Evolutionary conservation across 2,329 filamentous ascomycete species (phyloP).

Genomic region (Dissoconium aciculare): DNA sequence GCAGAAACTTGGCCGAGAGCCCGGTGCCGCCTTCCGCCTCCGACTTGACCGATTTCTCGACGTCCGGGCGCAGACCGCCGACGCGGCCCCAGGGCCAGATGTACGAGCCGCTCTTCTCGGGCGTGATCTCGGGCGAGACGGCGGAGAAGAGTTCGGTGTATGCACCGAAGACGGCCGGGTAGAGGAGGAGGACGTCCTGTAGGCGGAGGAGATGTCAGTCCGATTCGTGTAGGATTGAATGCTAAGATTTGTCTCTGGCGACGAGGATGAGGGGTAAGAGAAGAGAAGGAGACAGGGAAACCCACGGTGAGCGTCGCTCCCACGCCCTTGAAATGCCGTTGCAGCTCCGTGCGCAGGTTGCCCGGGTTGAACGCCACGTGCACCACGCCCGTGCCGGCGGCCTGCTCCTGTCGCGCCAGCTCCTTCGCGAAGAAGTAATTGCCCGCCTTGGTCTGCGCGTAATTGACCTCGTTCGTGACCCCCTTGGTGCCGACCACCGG

Average conservation of each 20-base stretch:
- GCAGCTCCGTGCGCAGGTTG: constrained; percentile 19
- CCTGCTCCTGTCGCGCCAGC: constrained; percentile 7
- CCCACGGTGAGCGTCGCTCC: too few species aligned
- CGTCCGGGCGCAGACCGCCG: background rate
- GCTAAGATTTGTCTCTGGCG: too few species aligned
- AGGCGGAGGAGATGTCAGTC: too few species aligned
- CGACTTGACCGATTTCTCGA: too few species aligned
- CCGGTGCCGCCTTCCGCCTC: too few species aligned
- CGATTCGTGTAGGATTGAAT: too few species aligned
- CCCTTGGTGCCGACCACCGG: constrained; percentile 8
- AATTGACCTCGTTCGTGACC: constrained; percentile 10
- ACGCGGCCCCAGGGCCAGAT: constrained; percentile 4
- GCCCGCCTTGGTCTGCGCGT: constrained; percentile 17
- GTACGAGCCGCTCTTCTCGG: constrained; percentile 2
- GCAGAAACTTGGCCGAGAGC: too few species aligned
- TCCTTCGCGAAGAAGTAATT: constrained; percentile 17
- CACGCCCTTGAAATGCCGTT: constrained; percentile 19
- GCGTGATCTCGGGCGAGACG: background rate
- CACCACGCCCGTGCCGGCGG: constrained; percentile 12
- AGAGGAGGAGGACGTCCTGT: too few species aligned
- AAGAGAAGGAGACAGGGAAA: too few species aligned
- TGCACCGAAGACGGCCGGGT: constrained; percentile 17
- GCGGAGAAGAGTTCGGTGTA: constrained; percentile 23
- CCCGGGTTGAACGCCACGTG: constrained; percentile 20
- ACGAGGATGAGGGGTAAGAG: too few species aligned